Evolutionary conservation across 176 grass and related monocot genomes (phyloP).

Genomic region (Eragrostis nindensis): DNA sequence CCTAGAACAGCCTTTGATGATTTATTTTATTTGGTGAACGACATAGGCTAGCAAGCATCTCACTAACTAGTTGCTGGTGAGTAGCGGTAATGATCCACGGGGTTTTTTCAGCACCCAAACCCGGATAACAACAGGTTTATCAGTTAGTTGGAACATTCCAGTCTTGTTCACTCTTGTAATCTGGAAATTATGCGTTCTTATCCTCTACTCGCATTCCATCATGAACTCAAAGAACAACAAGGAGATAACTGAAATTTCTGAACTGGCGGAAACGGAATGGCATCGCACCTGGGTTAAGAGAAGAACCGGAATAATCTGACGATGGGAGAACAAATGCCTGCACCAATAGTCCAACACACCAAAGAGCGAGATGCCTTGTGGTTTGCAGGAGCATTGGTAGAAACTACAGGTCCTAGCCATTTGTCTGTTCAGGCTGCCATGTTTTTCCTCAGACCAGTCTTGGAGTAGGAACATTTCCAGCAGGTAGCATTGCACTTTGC

Average conservation of each 20-base stretch:
- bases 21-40: too few species aligned
- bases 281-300: neutral
- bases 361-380: slow-evolving; percentile 27
- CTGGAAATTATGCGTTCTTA: slow-evolving; percentile 52
- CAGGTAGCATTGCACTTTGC: neutral
- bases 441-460: neutral
- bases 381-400: neutral
- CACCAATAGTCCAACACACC: slow-evolving; percentile 10
- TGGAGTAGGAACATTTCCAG: too few species aligned
- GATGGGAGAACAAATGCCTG: slow-evolving; percentile 36
- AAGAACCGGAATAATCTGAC: slow-evolving; percentile 40
- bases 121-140: slow-evolving; percentile 1
- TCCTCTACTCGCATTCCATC: slow-evolving; percentile 1
- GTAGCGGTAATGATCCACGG: too few species aligned
- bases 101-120: too few species aligned
- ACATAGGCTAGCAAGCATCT: too few species aligned
- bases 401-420: neutral
- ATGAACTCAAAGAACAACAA: slow-evolving; percentile 21
- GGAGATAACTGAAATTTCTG: neutral
- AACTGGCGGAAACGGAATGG: neutral
- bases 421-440: neutral
- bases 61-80: too few species aligned
- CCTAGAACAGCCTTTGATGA: too few species aligned
- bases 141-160: slow-evolving; percentile 28
- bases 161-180: neutral